These are phyloP conservation scores for Comarum palustre DNA, from an alignment of 306 rosid genomes.

Conservation along the genomic window DNA sequence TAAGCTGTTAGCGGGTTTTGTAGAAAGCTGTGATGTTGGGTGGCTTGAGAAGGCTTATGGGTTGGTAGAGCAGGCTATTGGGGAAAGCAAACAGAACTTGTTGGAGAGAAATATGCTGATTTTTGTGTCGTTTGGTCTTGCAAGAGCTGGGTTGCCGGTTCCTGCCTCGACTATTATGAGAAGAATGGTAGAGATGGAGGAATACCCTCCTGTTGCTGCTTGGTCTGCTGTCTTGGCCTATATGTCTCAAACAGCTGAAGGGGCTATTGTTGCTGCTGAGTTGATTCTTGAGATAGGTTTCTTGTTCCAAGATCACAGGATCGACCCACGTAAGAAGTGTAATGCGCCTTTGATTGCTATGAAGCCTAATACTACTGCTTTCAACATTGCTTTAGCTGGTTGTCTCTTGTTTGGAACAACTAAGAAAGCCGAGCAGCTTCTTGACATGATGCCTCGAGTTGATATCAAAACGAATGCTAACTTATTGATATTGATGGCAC, in stretches of 20 bases:
- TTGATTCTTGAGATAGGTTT: conserved; percentile 6
- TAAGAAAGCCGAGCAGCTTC: conserved; percentile 2
- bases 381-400: conserved; percentile 8
- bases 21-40: neutral
- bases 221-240: neutral
- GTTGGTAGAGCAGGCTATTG: neutral
- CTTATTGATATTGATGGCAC: neutral
- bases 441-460: conserved; percentile 10
- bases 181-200: neutral
- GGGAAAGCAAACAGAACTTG: neutral
- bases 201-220: conserved; percentile 5
- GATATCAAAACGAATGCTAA: neutral
- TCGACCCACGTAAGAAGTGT: conserved; percentile 3
- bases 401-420: conserved; percentile 1
- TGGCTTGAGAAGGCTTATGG: conserved; percentile 1
- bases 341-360: neutral
- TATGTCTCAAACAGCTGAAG: conserved; percentile 1
- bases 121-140: neutral
- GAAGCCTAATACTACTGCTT: conserved; percentile 13
- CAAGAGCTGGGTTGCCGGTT: neutral
- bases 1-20: neutral
- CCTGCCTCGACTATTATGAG: neutral
- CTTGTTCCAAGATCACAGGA: conserved; percentile 1
- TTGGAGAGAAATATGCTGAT: conserved; percentile 3
- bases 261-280: conserved; percentile 4